Conservation (phyloP, 208 protist genomes). For the Wallacemonas sp. region DNA sequence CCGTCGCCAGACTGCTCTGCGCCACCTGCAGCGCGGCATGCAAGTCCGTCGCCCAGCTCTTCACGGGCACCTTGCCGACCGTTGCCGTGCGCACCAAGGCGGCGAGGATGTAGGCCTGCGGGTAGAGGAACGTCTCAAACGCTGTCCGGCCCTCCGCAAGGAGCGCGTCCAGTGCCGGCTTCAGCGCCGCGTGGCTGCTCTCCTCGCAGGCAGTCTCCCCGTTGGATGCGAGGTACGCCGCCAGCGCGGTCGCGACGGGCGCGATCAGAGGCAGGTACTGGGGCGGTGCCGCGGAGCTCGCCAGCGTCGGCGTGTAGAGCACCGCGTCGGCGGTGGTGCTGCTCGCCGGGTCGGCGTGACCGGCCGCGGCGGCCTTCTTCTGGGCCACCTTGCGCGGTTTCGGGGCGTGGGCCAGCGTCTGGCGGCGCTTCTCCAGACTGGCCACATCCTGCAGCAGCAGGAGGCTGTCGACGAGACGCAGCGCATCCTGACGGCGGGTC, state of each 20-base stretch:
- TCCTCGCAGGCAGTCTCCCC: constrained; percentile 21
- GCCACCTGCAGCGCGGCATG: constrained; percentile 35
- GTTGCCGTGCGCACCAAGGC: constrained; percentile 56
- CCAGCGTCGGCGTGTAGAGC: constrained; percentile 17
- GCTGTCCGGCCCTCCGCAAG: constrained; percentile 21
- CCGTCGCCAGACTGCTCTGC: constrained; percentile 23
- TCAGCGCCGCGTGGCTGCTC: constrained; percentile 22
- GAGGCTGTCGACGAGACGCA: constrained; percentile 53
- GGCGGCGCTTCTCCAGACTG: constrained; percentile 41
- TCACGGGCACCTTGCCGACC: constrained; percentile 44
- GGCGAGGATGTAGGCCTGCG: constrained; percentile 56
- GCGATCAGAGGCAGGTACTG: constrained; percentile 42
- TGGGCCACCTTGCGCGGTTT: constrained; percentile 43
- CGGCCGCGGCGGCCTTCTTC: constrained; percentile 18
- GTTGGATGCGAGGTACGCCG: constrained; percentile 34
- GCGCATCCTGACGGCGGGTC: constrained; percentile 41
- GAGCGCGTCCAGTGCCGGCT: constrained; percentile 24
- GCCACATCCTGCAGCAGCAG: constrained; percentile 76
- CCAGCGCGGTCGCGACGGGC: constrained; percentile 36
- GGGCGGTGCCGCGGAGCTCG: not conserved
- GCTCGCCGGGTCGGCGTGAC: not conserved
- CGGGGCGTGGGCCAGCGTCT: constrained; percentile 24
- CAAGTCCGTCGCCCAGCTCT: constrained; percentile 48
- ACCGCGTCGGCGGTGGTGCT: constrained; percentile 6
- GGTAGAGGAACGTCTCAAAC: constrained; percentile 67